Evolutionary conservation across 768 basidiomycete genomes (phyloP), one percentile per base, ranked within the genome.

Genomic region (Leucocoprinus leucothites): DNA sequence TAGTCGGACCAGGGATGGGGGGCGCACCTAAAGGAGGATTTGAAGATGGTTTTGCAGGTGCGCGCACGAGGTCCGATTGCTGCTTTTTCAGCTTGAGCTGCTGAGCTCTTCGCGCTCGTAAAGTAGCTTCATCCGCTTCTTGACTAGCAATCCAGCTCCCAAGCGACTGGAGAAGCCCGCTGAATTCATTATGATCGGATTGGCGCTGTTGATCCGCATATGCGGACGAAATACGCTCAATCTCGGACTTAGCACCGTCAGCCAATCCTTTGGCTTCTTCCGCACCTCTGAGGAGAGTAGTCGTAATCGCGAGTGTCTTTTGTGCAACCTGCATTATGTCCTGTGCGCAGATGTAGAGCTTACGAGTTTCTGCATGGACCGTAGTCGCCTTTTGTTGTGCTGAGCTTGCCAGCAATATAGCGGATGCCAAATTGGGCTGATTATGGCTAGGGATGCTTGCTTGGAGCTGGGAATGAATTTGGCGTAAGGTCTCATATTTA

Each of bases 201-300:
- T 21, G 19, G 5, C 36, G 45, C 24, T 48, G 35, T 38, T 55
- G 46, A 21, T 48, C 40, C 16, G 44, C 34, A 8, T 38, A 35
- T 18, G n/a, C 38, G 11, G 53, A 48, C 31, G 46, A 48, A 47
- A 55, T 19, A 16, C 53, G 53, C 16, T 55, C 53, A 31, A 55
- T 35, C 19, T 55, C 53, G 18, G 53, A 35, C 26, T 55, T 55
- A 24, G 53, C 53, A 48, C 53, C 53, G 14, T 55, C 53, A 11
- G 46, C 45, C 9, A 55, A 14, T 16, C 46, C 53, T 18, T 42
- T 55, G 18, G 38, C 53, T 19, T 48, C 36, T 40, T 55, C 53
- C 1, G 46, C 53, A 14, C 26, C 46, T 28, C 40, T 26, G 9
- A 55, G 45, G n/a, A 55, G n/a, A 41, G 25, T 14, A 8, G 14